phyloP scores from a whole-genome alignment of 129 eudicot species.

The Ambrosia artemisiifolia region DNA sequence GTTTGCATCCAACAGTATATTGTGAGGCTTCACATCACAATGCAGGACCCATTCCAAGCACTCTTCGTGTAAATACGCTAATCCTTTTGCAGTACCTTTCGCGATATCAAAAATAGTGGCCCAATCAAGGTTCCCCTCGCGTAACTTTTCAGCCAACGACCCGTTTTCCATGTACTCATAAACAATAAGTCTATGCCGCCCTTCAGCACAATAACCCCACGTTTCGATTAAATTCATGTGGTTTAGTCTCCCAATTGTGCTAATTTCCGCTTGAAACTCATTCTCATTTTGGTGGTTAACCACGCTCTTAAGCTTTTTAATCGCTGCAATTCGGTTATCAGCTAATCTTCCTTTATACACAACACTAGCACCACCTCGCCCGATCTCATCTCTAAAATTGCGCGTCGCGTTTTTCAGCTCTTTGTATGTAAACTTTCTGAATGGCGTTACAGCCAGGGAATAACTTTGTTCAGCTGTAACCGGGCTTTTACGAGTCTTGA shows the following conservation, averaged over 20 bases:
- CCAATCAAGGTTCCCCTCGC: conserved; percentile 16
- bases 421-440: conserved; percentile 21
- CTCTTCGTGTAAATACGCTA: conserved; percentile 40
- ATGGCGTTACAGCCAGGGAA: conserved; percentile 19
- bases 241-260: neutral
- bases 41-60: conserved; percentile 43
- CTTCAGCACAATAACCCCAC: conserved; percentile 37
- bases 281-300: neutral
- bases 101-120: conserved; percentile 13
- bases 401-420: conserved; percentile 22
- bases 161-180: conserved; percentile 40
- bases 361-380: conserved; percentile 20
- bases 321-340: conserved; percentile 29
- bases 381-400: conserved; percentile 15
- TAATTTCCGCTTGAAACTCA: neutral
- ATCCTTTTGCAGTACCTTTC: conserved; percentile 30
- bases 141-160: conserved; percentile 28
- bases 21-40: conserved; percentile 43
- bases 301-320: conserved; percentile 31
- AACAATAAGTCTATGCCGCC: conserved; percentile 30
- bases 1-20: conserved; percentile 26
- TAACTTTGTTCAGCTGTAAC: conserved; percentile 9
- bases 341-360: conserved; percentile 27
- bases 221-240: conserved; percentile 24
- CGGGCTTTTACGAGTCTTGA: neutral